Conservation (phyloP, 139 green algal genomes). For the Limnomonas spitsbergensis region DNA sequence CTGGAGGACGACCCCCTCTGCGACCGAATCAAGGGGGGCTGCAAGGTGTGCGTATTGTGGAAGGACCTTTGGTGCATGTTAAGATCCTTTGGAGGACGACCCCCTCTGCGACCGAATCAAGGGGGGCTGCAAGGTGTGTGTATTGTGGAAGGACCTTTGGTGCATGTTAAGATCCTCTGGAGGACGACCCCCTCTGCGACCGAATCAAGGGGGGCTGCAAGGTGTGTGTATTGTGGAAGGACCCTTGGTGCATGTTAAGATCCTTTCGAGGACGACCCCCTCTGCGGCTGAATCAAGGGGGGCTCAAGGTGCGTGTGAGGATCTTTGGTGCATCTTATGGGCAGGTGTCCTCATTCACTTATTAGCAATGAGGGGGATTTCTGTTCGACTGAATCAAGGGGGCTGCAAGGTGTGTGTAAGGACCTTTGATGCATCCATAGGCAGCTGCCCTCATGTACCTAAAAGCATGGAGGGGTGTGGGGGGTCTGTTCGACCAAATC, state of each 20-base stretch:
- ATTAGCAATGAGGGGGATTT: too few relatives aligned
- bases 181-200: neutral
- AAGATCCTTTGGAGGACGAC: neutral
- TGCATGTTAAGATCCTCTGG: too few relatives aligned
- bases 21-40: neutral
- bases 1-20: constrained; percentile 4
- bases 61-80: too few relatives aligned
- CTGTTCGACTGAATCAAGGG: neutral
- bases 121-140: neutral
- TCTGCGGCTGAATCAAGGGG: neutral
- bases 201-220: neutral
- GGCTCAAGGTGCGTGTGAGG: neutral
- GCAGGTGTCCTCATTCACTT: neutral
- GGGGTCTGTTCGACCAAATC: too few relatives aligned
- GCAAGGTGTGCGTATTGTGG: neutral
- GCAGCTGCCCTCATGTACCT: too few relatives aligned
- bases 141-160: too few relatives aligned
- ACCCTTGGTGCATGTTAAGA: too few relatives aligned
- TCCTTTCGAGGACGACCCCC: neutral
- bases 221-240: too few relatives aligned
- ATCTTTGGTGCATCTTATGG: too few relatives aligned
- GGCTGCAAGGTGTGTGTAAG: neutral
- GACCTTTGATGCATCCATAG: too few relatives aligned
- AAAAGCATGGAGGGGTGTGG: too few relatives aligned
- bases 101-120: neutral